Evolutionary conservation across 495 filamentous ascomycete species (phyloP).

Genomic region (Tetracladium setigerum): DNA sequence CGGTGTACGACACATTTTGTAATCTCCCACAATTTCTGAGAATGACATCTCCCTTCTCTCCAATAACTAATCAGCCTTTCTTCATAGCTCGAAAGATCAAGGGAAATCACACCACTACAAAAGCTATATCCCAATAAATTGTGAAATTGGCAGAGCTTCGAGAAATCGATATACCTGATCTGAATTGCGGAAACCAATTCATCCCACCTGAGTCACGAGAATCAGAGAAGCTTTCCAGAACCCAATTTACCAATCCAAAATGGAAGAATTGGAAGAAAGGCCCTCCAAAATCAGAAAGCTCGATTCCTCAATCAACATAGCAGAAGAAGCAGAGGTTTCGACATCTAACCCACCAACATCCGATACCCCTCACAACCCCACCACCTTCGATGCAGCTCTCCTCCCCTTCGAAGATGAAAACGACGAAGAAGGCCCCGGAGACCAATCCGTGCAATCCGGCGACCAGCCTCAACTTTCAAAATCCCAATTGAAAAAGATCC

Average conservation of each 20-base stretch:
- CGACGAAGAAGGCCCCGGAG: not conserved
- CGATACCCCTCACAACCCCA: too few species aligned
- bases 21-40: not conserved
- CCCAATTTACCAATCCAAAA: slow-evolving; percentile 9
- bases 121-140: too few species aligned
- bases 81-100: too few species aligned
- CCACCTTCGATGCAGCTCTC: too few species aligned
- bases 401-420: not conserved
- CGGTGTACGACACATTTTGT: not conserved
- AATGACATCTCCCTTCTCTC: too few species aligned
- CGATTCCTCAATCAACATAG: not conserved
- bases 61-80: too few species aligned
- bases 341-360: not conserved
- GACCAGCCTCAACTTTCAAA: slow-evolving; percentile 54
- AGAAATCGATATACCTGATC: too few species aligned
- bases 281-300: slow-evolving; percentile 21
- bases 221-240: not conserved
- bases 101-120: too few species aligned
- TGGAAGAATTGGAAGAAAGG: slow-evolving; percentile 18
- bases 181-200: not conserved
- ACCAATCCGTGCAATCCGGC: not conserved
- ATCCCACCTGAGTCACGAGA: not conserved
- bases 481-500: slow-evolving; percentile 69
- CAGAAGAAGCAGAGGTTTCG: not conserved
- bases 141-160: too few species aligned